Evolutionary conservation across 1,284 basidiomycete genomes (phyloP).

Genomic region (Trichosporon coremiiforme): DNA sequence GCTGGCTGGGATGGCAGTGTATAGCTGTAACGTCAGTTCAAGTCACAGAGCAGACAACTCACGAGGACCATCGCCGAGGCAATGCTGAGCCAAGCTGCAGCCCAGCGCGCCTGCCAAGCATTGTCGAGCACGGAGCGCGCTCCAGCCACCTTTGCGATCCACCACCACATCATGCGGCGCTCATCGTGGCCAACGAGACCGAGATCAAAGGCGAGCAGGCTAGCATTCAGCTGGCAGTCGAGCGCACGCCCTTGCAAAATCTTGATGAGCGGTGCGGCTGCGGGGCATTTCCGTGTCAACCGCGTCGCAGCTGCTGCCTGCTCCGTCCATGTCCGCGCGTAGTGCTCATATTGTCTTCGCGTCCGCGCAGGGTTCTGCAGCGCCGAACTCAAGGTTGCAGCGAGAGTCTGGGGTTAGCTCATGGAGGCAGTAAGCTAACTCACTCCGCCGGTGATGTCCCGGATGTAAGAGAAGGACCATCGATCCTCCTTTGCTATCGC

Average conservation of each 20-base stretch:
- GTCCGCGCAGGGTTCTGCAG: constrained; percentile 34
- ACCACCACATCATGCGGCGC: constrained; percentile 46
- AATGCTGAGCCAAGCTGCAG: constrained; percentile 34
- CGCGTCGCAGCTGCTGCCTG: constrained; percentile 35
- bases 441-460: constrained; percentile 40
- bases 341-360: background rate
- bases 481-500: constrained; percentile 22
- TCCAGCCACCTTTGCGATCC: constrained; percentile 31
- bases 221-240: constrained; percentile 45
- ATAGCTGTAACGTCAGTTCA: constrained; percentile 27
- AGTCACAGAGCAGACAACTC: constrained; percentile 13
- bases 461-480: constrained; percentile 33
- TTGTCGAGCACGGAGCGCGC: constrained; percentile 16
- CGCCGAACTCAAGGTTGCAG: constrained; percentile 27
- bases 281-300: constrained; percentile 19
- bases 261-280: constrained; percentile 30
- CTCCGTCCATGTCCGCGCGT: constrained; percentile 36
- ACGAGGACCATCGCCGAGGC: constrained; percentile 40
- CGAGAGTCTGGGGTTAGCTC: constrained; percentile 27
- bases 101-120: constrained; percentile 28
- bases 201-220: constrained; percentile 36
- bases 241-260: constrained; percentile 37
- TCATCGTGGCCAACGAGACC: constrained; percentile 37
- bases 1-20: constrained; percentile 24
- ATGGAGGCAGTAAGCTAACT: constrained; percentile 17